Conservation (phyloP, 139 green algal species). For the Eudorina sp. region DNA sequence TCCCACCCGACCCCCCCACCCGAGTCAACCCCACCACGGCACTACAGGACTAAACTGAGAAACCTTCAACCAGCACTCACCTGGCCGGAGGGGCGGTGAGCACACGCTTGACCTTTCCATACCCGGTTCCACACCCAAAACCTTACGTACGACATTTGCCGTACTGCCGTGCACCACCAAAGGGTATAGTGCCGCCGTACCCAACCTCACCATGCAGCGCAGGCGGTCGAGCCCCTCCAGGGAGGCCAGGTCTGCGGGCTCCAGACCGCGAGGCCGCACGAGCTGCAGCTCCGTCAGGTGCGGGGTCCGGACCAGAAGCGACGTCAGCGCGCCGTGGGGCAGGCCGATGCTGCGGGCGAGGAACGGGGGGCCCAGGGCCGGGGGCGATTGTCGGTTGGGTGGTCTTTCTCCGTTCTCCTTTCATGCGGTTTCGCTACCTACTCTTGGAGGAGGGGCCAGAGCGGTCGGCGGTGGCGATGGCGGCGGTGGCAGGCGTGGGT, state of each 20-base stretch:
- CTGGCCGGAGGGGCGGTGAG: no score
- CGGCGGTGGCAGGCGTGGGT: background rate
- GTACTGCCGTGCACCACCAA: no score
- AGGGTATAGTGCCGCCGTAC: no score
- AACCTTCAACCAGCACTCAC: no score
- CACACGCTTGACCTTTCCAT: no score
- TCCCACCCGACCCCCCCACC: no score
- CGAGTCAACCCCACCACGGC: no score
- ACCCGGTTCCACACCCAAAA: no score
- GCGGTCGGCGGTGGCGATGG: background rate
- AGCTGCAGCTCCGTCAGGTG: slow-evolving; percentile 21
- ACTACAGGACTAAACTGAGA: no score
- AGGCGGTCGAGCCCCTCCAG: background rate
- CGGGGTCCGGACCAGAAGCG: background rate
- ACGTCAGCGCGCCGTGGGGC: background rate
- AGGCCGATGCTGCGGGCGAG: background rate
- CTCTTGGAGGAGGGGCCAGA: background rate
- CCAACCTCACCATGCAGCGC: background rate
- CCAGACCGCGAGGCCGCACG: background rate
- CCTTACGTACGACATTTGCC: no score
- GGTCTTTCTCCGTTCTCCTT: background rate
- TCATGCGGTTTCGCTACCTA: background rate
- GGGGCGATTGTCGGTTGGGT: background rate
- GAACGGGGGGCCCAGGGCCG: background rate
- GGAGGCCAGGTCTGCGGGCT: background rate